phyloP scores from a whole-genome alignment of 352 stramenopile genomes.

The Pythium dissimile region DNA sequence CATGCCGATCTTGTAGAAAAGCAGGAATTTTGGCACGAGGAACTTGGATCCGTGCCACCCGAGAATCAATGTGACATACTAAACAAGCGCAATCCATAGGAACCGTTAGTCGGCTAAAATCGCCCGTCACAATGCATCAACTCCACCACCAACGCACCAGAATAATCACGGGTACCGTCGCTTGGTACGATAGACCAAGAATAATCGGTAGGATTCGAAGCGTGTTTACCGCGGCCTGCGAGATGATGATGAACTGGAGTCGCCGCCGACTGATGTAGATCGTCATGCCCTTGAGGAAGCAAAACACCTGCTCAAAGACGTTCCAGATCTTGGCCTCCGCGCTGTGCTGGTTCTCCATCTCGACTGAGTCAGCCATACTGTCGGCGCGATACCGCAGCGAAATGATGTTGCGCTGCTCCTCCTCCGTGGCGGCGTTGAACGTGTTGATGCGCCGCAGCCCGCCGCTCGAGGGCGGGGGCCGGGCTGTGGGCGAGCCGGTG shows the following conservation, averaged over 20 bases:
- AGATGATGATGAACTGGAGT: slow-evolving; percentile 88
- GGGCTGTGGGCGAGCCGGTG: slow-evolving; percentile 1
- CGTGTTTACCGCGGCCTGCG: slow-evolving; percentile 77
- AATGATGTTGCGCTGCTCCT: slow-evolving; percentile 86
- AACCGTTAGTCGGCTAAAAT: not conserved
- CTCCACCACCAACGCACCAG: slow-evolving; percentile 30
- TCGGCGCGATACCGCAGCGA: slow-evolving; percentile 82
- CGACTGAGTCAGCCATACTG: slow-evolving; percentile 80
- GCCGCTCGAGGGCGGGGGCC: slow-evolving; percentile 20
- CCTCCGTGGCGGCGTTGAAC: slow-evolving; percentile 63
- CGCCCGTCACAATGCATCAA: not conserved
- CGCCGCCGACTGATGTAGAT: slow-evolving; percentile 79
- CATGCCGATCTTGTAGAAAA: slow-evolving; percentile 90
- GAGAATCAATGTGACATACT: slow-evolving; percentile 84
- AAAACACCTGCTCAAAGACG: slow-evolving; percentile 82
- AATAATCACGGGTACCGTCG: slow-evolving; percentile 79
- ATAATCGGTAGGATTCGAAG: slow-evolving; percentile 86
- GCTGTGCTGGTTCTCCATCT: slow-evolving; percentile 50
- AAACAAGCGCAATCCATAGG: too few relatives aligned
- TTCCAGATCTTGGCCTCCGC: slow-evolving; percentile 74
- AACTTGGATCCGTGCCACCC: slow-evolving; percentile 89
- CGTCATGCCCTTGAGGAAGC: slow-evolving; percentile 87
- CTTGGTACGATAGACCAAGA: slow-evolving; percentile 77
- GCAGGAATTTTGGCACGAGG: slow-evolving; percentile 77
- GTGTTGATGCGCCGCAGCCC: slow-evolving; percentile 62